A percentile compares a stretch with the other conserved stretches of the same genome.
phyloP scores from a whole-genome alignment of 495 filamentous ascomycete genomes.

The Friedmanniomyces endolithicus region DNA sequence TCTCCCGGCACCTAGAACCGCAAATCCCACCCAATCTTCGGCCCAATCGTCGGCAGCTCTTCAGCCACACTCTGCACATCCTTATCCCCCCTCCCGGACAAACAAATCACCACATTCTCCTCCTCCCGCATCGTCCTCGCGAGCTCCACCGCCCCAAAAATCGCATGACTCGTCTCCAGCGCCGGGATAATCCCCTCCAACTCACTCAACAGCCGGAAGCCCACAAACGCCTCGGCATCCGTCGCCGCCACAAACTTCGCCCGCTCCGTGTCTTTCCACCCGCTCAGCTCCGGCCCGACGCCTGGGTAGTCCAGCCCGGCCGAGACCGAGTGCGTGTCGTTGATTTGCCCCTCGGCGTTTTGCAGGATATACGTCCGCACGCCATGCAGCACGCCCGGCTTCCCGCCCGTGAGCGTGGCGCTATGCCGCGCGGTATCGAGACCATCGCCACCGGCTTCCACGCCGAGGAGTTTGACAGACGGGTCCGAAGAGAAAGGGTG shows the following conservation, averaged over 20 bases:
- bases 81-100: slow-evolving; percentile 90
- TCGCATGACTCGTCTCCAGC: slow-evolving; percentile 83
- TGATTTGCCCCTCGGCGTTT: slow-evolving; percentile 81
- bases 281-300: slow-evolving; percentile 80
- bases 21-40: slow-evolving; percentile 91
- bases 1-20: slow-evolving; percentile 37
- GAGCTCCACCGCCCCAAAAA: slow-evolving; percentile 76
- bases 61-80: slow-evolving; percentile 97
- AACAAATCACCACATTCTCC: slow-evolving; percentile 85
- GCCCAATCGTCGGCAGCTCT: slow-evolving; percentile 76
- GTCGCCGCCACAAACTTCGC: slow-evolving; percentile 86
- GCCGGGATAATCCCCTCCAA: slow-evolving; percentile 94
- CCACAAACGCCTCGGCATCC: slow-evolving; percentile 81
- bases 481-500: slow-evolving; percentile 83
- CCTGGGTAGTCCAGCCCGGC: slow-evolving; percentile 95
- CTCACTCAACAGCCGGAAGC: slow-evolving; percentile 72
- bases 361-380: slow-evolving; percentile 93
- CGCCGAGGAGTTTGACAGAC: slow-evolving; percentile 76
- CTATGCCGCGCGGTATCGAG: slow-evolving; percentile 77
- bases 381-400: slow-evolving; percentile 87
- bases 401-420: slow-evolving; percentile 75
- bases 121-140: slow-evolving; percentile 85
- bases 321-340: slow-evolving; percentile 91
- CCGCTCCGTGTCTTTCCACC: slow-evolving; percentile 80
- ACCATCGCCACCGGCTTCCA: slow-evolving; percentile 94